Percentiles rank a stretch among this genome's conserved stretches.
Evolutionary conservation across 164 flowering plant species (phyloP).

Genomic region (Tetracentron sinense): DNA sequence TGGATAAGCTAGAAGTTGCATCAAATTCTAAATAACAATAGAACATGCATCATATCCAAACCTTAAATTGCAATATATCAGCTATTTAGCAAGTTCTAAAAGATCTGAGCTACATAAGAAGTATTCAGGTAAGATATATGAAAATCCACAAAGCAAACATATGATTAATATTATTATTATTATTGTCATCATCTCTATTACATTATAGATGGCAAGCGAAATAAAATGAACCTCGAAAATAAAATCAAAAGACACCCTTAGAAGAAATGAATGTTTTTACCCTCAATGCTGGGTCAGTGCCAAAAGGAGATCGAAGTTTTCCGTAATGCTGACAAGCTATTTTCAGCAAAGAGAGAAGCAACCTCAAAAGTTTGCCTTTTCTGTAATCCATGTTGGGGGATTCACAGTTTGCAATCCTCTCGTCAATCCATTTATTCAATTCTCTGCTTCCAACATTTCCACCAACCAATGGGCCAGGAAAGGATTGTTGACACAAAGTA

Average conservation of each 20-base stretch:
- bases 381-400: conserved; percentile 42
- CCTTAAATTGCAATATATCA: not conserved
- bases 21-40: too few relatives aligned
- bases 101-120: not conserved
- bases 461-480: conserved; percentile 94
- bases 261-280: conserved; percentile 28
- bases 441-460: conserved; percentile 83
- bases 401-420: conserved; percentile 65
- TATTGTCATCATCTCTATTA: too few relatives aligned
- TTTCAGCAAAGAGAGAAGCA: conserved; percentile 86
- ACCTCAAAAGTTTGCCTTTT: conserved; percentile 52
- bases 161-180: too few relatives aligned
- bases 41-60: not conserved
- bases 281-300: conserved; percentile 55
- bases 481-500: conserved; percentile 66
- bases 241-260: not conserved
- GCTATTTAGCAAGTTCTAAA: too few relatives aligned
- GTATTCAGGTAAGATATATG: not conserved
- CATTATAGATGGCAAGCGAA: too few relatives aligned
- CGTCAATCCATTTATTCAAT: conserved; percentile 89
- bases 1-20: not conserved
- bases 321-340: conserved; percentile 93
- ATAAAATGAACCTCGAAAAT: too few relatives aligned
- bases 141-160: not conserved
- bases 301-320: conserved; percentile 92